Percentiles rank a stretch among this genome's conserved stretches.
Conservation (phyloP, 495 filamentous ascomycete genomes). For the Clohesyomyces aquaticus region DNA sequence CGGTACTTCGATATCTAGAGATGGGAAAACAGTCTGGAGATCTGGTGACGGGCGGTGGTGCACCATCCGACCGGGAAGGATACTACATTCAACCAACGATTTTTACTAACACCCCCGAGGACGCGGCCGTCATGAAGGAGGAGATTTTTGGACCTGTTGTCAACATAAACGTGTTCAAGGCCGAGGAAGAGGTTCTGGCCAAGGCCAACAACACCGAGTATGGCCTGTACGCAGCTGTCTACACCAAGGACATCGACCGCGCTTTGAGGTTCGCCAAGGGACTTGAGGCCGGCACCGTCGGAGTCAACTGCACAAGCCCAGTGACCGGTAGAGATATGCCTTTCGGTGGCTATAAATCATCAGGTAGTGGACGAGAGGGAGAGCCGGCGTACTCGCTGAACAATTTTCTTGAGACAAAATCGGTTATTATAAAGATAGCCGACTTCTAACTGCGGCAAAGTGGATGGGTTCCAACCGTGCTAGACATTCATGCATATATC, state of each 20-base stretch:
- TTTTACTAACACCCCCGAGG: slow-evolving; percentile 50
- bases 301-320: slow-evolving; percentile 44
- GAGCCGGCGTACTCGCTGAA: slow-evolving; percentile 38
- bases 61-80: slow-evolving; percentile 43
- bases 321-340: slow-evolving; percentile 38
- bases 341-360: slow-evolving; percentile 45
- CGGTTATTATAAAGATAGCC: slow-evolving; percentile 38
- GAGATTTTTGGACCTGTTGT: slow-evolving; percentile 58
- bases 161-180: slow-evolving; percentile 49
- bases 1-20: slow-evolving; percentile 39
- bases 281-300: slow-evolving; percentile 39
- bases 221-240: slow-evolving; percentile 47
- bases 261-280: slow-evolving; percentile 43
- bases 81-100: slow-evolving; percentile 57
- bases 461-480: too few relatives aligned
- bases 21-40: slow-evolving; percentile 36
- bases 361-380: slow-evolving; percentile 41
- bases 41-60: slow-evolving; percentile 22
- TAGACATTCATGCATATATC: too few relatives aligned
- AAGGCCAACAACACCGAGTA: slow-evolving; percentile 52
- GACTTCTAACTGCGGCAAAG: too few relatives aligned
- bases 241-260: slow-evolving; percentile 41
- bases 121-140: slow-evolving; percentile 49
- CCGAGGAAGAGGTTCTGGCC: slow-evolving; percentile 49
- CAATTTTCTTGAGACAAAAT: slow-evolving; percentile 43